A percentile compares a stretch with the other conserved stretches of the same genome.
Evolutionary conservation across 2,329 filamentous ascomycete species (phyloP).

Genomic region (Pseudocercospora macadamiae): DNA sequence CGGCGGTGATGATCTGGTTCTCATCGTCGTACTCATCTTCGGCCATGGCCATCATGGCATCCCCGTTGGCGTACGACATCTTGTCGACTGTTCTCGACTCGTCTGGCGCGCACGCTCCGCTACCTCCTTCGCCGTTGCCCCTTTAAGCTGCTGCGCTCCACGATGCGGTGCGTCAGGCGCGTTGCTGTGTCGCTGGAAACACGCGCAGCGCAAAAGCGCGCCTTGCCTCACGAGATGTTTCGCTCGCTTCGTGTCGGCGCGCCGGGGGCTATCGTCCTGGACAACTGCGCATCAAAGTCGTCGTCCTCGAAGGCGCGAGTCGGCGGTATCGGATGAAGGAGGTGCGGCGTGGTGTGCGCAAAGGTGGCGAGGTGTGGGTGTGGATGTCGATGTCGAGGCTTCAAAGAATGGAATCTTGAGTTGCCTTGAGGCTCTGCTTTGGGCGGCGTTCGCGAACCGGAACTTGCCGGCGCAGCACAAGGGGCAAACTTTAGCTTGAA

Average conservation of each 20-base stretch:
- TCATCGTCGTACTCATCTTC: constrained; percentile 31
- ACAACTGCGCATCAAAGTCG: neutral
- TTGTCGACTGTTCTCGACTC: neutral
- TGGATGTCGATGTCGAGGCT: constrained; percentile 10
- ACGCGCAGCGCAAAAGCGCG: constrained; percentile 28
- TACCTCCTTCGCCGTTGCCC: neutral
- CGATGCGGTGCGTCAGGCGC: neutral
- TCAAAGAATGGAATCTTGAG: constrained; percentile 1
- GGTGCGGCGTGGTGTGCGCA: neutral
- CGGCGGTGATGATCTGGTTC: constrained; percentile 71
- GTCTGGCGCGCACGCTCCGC: neutral
- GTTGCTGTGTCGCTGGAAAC: constrained; percentile 8
- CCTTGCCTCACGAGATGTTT: neutral
- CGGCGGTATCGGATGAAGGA: neutral
- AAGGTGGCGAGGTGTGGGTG: neutral
- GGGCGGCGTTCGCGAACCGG: neutral
- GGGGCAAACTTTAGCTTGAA: no score
- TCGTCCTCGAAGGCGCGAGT: neutral
- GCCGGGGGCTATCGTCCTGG: neutral
- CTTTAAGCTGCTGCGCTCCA: neutral
- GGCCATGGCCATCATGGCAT: constrained; percentile 29
- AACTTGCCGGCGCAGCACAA: neutral
- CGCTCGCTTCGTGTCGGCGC: neutral
- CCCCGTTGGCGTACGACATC: constrained; percentile 29
- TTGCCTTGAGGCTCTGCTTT: constrained; percentile 3